A percentile compares a stretch with the other conserved stretches of the same genome.
Conservation (phyloP, 176 grass and related monocot species). For the Neostapfia colusana region DNA sequence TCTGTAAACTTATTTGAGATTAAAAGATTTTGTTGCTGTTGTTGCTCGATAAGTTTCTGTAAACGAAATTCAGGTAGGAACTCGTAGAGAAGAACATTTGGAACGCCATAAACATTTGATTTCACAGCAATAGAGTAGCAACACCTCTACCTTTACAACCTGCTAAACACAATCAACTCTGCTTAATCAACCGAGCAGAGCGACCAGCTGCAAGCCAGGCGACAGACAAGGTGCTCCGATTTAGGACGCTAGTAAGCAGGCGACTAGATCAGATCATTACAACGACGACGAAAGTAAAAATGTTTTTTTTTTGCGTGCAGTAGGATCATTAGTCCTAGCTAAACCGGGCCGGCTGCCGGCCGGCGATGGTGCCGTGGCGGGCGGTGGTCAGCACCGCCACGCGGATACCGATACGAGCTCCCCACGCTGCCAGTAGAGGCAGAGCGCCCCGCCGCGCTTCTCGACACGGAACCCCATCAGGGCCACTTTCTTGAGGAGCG, state of each 20-base stretch:
- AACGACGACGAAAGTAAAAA: neutral
- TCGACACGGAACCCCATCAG: constrained; percentile 82
- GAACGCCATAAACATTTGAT: constrained; percentile 39
- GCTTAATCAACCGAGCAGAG: constrained; percentile 36
- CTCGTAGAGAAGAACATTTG: constrained; percentile 3
- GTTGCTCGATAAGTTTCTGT: too few relatives aligned
- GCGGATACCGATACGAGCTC: constrained; percentile 80
- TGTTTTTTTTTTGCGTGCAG: neutral
- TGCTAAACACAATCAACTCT: constrained; percentile 30
- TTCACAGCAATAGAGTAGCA: constrained; percentile 38
- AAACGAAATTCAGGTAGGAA: too few relatives aligned
- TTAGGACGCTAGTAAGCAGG: constrained; percentile 37
- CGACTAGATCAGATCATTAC: constrained; percentile 31
- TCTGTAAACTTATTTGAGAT: too few relatives aligned
- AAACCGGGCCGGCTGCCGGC: constrained; percentile 37
- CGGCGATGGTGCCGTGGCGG: neutral
- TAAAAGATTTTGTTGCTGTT: too few relatives aligned
- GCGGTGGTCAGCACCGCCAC: constrained; percentile 69
- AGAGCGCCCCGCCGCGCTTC: constrained; percentile 67
- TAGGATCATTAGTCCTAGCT: constrained; percentile 76
- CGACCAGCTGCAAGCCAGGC: constrained; percentile 41
- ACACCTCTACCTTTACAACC: constrained; percentile 33
- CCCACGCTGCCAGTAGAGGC: constrained; percentile 79
- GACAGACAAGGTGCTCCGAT: constrained; percentile 5
- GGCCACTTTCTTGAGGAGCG: constrained; percentile 63